Conservation (phyloP, 768 basidiomycete genomes). For the Trametes cingulata region DNA sequence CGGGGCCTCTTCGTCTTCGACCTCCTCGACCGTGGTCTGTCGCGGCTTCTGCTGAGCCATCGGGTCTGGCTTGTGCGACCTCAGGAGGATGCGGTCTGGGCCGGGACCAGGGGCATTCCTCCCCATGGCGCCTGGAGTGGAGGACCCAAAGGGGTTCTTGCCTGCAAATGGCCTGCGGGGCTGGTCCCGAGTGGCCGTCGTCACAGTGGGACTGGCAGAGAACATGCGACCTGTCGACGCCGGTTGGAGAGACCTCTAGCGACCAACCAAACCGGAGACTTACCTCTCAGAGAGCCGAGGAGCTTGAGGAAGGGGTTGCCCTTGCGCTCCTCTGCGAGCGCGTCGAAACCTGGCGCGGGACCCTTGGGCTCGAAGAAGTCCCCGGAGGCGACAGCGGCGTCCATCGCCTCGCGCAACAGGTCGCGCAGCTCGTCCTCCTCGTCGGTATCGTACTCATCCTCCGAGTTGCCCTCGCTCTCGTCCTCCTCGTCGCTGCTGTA, state of each 20-base stretch:
- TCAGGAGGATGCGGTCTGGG: too few species aligned
- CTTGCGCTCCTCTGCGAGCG: slow-evolving; percentile 52
- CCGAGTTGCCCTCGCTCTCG: slow-evolving; percentile 38
- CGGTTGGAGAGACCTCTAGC: background rate
- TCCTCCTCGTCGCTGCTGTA: slow-evolving; percentile 38
- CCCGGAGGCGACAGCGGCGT: slow-evolving; percentile 54
- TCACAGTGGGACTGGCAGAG: slow-evolving; percentile 46
- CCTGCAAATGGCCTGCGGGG: slow-evolving; percentile 29
- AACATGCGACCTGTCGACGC: slow-evolving; percentile 61
- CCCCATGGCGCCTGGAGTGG: slow-evolving; percentile 3
- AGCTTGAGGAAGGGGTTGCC: slow-evolving; percentile 80
- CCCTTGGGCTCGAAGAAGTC: slow-evolving; percentile 57
- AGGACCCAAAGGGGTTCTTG: slow-evolving; percentile 9
- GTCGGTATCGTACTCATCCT: slow-evolving; percentile 61
- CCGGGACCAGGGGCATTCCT: background rate
- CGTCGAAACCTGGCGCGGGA: slow-evolving; percentile 38
- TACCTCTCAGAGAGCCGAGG: slow-evolving; percentile 73
- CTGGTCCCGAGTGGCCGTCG: slow-evolving; percentile 37
- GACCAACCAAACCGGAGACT: slow-evolving; percentile 4
- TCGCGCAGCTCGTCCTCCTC: slow-evolving; percentile 67
- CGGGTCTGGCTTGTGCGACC: background rate
- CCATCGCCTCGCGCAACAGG: slow-evolving; percentile 71
- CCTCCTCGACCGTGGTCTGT: slow-evolving; percentile 67
- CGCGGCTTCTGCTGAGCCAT: slow-evolving; percentile 33
- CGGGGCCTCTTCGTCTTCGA: slow-evolving; percentile 65